Percentiles rank a stretch among this genome's conserved stretches.
Evolutionary conservation across 2,329 filamentous ascomycete species (phyloP).

Genomic region (Diaporthe citri): DNA sequence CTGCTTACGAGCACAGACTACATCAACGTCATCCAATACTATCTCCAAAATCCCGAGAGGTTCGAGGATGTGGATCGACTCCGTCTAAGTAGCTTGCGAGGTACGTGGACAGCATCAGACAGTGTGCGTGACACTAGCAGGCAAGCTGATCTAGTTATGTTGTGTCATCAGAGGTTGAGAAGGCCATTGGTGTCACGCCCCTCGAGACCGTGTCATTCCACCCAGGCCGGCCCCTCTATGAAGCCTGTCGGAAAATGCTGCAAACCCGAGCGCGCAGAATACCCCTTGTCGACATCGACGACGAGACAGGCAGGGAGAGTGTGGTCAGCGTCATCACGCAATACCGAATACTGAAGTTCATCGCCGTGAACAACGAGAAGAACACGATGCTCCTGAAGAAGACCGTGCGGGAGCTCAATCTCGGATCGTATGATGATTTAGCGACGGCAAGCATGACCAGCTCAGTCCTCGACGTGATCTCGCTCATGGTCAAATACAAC

Average conservation of each 20-base stretch:
- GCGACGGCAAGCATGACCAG: conserved; percentile 89
- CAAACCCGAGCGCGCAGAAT: conserved; percentile 93
- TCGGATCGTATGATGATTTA: conserved; percentile 87
- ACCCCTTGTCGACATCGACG: conserved; percentile 91
- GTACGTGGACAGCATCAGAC: conserved; percentile 61
- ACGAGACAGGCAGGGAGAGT: conserved; percentile 91
- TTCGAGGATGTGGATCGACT: conserved; percentile 94
- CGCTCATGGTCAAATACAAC: conserved; percentile 90
- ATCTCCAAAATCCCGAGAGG: conserved; percentile 95
- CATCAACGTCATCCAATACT: conserved; percentile 99
- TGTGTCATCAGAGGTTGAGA: conserved; percentile 84
- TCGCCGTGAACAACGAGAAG: conserved; percentile 89
- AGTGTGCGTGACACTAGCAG: not conserved
- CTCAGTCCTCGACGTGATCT: conserved; percentile 93
- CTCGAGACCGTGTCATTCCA: conserved; percentile 98
- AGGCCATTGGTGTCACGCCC: conserved; percentile 88
- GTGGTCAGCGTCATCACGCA: conserved; percentile 98
- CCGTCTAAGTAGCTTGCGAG: conserved; percentile 88
- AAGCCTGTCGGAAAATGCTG: conserved; percentile 95
- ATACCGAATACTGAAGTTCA: conserved; percentile 98
- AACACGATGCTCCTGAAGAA: conserved; percentile 92
- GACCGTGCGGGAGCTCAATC: conserved; percentile 82
- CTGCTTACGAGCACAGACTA: conserved; percentile 96
- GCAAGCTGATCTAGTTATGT: conserved; percentile 34
- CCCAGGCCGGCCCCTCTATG: conserved; percentile 89